Evolutionary conservation across 768 basidiomycete species (phyloP).

Genomic region (Leucocoprinus birnbaumii): DNA sequence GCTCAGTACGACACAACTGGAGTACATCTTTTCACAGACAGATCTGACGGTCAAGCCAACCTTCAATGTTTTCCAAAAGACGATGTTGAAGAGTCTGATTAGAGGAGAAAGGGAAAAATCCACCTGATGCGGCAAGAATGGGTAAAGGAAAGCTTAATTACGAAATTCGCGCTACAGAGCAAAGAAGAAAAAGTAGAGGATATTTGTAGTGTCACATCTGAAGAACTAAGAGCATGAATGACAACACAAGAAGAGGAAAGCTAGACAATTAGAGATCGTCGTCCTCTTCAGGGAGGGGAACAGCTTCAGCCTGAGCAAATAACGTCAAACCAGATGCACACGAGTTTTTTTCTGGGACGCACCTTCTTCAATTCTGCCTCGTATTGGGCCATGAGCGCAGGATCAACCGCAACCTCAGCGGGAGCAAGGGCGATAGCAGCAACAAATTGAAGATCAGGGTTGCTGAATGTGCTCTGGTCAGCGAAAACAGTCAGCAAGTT

Average conservation of each 20-base stretch:
- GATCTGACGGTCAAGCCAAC: neutral
- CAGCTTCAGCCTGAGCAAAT: constrained; percentile 66
- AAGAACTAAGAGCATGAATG: constrained; percentile 17
- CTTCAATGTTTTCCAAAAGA: constrained; percentile 3
- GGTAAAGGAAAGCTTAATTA: constrained; percentile 18
- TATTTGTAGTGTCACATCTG: constrained; percentile 24
- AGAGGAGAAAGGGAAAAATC: neutral
- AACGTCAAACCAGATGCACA: constrained; percentile 3
- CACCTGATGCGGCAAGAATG: neutral
- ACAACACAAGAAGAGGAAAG: constrained; percentile 12
- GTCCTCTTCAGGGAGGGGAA: constrained; percentile 98
- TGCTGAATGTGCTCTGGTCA: constrained; percentile 41
- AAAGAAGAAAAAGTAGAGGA: constrained; percentile 18
- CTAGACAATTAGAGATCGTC: constrained; percentile 64
- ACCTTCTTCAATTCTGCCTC: constrained; percentile 72
- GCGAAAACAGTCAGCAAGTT: neutral
- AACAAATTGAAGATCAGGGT: constrained; percentile 87
- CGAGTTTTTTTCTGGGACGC: constrained; percentile 17
- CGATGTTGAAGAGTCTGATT: constrained; percentile 2
- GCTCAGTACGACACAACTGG: neutral
- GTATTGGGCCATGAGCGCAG: constrained; percentile 75
- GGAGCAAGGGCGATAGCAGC: constrained; percentile 95
- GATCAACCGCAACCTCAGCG: constrained; percentile 87
- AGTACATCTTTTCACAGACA: neutral
- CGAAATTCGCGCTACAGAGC: constrained; percentile 12